Conservation (phyloP, 371 early-diverging fungal genomes). For the Rhizopus arrhizus region DNA sequence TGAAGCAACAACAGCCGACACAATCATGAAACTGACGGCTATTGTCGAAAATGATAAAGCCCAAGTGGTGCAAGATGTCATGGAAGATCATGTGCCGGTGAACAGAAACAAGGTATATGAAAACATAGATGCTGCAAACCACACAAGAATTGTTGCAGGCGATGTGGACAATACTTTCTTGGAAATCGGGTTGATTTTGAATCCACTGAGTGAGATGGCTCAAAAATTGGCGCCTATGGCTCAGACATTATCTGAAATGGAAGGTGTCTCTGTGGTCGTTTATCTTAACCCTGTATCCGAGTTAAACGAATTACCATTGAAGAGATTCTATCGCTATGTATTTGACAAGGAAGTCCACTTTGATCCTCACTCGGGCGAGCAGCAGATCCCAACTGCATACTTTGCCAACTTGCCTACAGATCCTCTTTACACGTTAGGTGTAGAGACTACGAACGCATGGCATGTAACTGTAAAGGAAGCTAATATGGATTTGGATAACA, state of each 20-base stretch:
- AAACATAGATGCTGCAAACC: slow-evolving; percentile 13
- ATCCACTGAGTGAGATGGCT: slow-evolving; percentile 75
- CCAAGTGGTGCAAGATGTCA: slow-evolving; percentile 13
- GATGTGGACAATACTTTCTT: slow-evolving; percentile 45
- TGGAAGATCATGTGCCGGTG: slow-evolving; percentile 15
- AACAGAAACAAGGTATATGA: slow-evolving; percentile 35
- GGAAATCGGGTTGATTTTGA: slow-evolving; percentile 69
- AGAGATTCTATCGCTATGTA: slow-evolving; percentile 90
- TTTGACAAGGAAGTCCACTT: slow-evolving; percentile 65
- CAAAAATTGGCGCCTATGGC: slow-evolving; percentile 78
- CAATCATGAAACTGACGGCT: slow-evolving; percentile 24
- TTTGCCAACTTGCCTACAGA: slow-evolving; percentile 79
- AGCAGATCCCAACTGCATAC: slow-evolving; percentile 55
- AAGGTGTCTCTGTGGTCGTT: slow-evolving; percentile 65
- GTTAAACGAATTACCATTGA: slow-evolving; percentile 69
- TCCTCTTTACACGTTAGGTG: slow-evolving; percentile 82
- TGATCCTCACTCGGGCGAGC: slow-evolving; percentile 44
- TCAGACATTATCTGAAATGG: slow-evolving; percentile 59
- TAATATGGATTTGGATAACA: slow-evolving; percentile 90
- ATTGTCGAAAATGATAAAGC: slow-evolving; percentile 38
- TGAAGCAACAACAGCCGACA: slow-evolving; percentile 14
- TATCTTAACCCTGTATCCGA: slow-evolving; percentile 58
- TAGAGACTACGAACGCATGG: slow-evolving; percentile 88
- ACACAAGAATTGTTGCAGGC: slow-evolving; percentile 40
- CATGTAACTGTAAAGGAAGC: slow-evolving; percentile 81